Evolutionary conservation across 2,329 filamentous ascomycete genomes (phyloP), one percentile per base, ranked within the genome.

Genomic region (Aspergillus sp.): DNA sequence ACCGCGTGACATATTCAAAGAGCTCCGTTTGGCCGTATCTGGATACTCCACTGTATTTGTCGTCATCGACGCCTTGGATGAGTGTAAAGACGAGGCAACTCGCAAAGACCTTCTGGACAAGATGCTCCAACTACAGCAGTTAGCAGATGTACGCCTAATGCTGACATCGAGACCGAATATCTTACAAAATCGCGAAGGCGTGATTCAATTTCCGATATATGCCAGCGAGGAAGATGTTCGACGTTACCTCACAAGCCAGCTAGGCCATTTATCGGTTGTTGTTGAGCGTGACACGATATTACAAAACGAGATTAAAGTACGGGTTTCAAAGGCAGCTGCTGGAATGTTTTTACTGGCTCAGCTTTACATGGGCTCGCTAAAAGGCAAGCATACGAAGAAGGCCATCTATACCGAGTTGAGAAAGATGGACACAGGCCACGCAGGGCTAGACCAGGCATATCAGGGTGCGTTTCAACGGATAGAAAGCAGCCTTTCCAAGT

Each of bases 41-140:
- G 13, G 18, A 26, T 54, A 18, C 18, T 47, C 51, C 4, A 18
- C 9, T 6, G 17, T 24, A 4, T 54, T 47, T 9, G 26, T 54
- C 8, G 17, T 54, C 4, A 22, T 54, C 9, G 51, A 54, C 17
- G 51, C 51, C 9, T 42, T 54, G 9, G 51, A 54, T 47, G 51
- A 54, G 26, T 54, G 41, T 17, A 18, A n/a, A 15, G 26, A 32
- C 26, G 41, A 43, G 11, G 11, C 11, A 22, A 43, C 41, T 43
- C 41, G 41, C 12, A 43, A 24, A 18, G n/a, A 43, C 17, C 20
- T 43, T 18, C 65, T 24, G 62, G 13, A 39, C 18, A 3, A 50
- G 18, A 43, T 22, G 20, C 18, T 12, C 2, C 41, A 43, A 9
- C 11, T 36, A 36, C 34, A 36, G 34, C 13, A 36, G 34, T n/a